Conservation (phyloP, 257 asterid genomes). For the Leptodermis oblonga region DNA sequence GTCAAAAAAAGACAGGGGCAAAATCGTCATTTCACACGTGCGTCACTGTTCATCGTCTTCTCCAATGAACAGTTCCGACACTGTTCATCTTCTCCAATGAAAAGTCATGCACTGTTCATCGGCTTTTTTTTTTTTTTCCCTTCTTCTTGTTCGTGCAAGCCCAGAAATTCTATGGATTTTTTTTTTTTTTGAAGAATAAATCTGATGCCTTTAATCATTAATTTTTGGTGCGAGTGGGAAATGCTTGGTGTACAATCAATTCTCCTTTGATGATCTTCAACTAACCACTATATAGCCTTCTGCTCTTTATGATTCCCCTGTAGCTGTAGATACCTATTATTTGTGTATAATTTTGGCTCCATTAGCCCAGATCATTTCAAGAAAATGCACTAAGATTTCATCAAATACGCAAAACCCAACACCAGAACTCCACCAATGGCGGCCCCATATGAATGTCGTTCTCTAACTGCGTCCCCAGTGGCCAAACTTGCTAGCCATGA, state of each 20-base stretch:
- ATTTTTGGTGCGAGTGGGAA: not conserved
- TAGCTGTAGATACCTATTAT: too few species aligned
- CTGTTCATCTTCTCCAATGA: too few species aligned
- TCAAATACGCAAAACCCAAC: slow-evolving; percentile 24
- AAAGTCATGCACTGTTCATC: too few species aligned
- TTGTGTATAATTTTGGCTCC: not conserved
- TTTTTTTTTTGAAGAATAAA: not conserved
- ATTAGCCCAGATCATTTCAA: not conserved
- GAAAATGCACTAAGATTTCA: too few species aligned
- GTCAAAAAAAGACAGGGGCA: too few species aligned
- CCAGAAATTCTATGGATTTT: too few species aligned
- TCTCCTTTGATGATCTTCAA: not conserved
- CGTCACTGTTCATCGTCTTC: too few species aligned
- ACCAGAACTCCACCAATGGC: slow-evolving; percentile 20
- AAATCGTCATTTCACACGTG: too few species aligned
- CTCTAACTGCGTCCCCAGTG: slow-evolving; percentile 41
- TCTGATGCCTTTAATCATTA: not conserved
- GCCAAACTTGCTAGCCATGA: slow-evolving; percentile 78
- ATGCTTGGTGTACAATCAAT: slow-evolving; percentile 9
- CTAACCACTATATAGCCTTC: not conserved
- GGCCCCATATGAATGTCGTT: slow-evolving; percentile 10
- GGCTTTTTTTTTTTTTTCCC: too few species aligned
- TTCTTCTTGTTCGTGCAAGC: too few species aligned
- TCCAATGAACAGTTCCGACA: too few species aligned
- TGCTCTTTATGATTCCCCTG: not conserved